A percentile compares a stretch with the other conserved stretches of the same genome.
Evolutionary conservation across 2,329 filamentous ascomycete genomes (phyloP).

Genomic region (Aspergillus sp.): DNA sequence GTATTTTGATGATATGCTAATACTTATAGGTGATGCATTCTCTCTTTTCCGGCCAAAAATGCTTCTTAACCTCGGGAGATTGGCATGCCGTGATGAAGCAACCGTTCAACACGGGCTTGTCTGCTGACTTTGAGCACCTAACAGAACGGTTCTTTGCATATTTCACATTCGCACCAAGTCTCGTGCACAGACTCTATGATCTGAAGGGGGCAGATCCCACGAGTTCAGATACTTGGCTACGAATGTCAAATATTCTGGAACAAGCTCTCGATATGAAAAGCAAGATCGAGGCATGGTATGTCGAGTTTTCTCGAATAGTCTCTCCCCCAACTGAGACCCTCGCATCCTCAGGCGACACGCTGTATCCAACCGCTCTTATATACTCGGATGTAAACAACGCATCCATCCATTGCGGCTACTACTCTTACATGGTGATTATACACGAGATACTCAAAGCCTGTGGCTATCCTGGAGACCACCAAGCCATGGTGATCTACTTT

Average conservation of each 20-base stretch:
- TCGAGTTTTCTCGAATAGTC: conserved; percentile 10
- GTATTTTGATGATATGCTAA: background rate
- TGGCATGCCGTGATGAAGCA: conserved; percentile 23
- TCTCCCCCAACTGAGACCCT: conserved; percentile 14
- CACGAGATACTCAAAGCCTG: conserved; percentile 19
- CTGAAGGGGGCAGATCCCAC: conserved; percentile 14
- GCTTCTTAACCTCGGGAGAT: conserved; percentile 17
- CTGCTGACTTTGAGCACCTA: conserved; percentile 9
- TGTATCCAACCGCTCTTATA: conserved; percentile 16
- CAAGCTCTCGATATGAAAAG: conserved; percentile 16
- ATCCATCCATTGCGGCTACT: conserved; percentile 19
- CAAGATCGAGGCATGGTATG: conserved; percentile 18
- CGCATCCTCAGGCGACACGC: conserved; percentile 12
- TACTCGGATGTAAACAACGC: conserved; percentile 18
- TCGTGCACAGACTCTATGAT: conserved; percentile 20
- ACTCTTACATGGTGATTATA: conserved; percentile 23
- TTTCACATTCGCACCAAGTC: conserved; percentile 20
- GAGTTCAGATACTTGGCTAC: conserved; percentile 4
- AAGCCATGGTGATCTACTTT: conserved; percentile 16
- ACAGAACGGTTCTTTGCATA: conserved; percentile 23
- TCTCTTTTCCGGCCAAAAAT: conserved; percentile 22
- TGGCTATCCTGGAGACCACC: conserved; percentile 18
- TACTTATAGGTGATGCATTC: conserved; percentile 23
- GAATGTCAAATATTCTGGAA: conserved; percentile 10
- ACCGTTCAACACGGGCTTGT: conserved; percentile 10